phyloP scores from a whole-genome alignment of 352 stramenopile species.

The Pythium brassicae region DNA sequence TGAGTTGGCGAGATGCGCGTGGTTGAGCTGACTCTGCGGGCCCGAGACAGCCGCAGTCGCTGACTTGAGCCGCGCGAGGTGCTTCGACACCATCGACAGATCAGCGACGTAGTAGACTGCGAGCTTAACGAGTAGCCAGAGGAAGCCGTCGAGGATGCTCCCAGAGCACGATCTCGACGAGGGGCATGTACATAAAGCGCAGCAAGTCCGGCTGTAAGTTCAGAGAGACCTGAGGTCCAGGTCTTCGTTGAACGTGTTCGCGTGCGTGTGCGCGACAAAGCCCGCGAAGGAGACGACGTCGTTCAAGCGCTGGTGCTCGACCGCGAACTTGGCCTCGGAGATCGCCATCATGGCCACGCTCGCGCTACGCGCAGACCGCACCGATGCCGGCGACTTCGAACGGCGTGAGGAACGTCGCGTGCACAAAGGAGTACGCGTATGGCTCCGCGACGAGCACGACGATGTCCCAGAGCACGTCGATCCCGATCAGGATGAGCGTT shows the following conservation, averaged over 20 bases:
- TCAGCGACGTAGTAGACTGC: slow-evolving; percentile 1
- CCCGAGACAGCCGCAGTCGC: background rate
- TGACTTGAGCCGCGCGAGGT: background rate
- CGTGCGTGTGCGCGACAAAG: slow-evolving; percentile 14
- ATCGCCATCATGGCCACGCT: slow-evolving; percentile 15
- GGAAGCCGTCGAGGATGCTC: slow-evolving; percentile 10
- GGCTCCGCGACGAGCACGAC: slow-evolving; percentile 28
- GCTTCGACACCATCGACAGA: background rate
- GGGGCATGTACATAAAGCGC: slow-evolving; percentile 12
- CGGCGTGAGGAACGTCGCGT: slow-evolving; percentile 16
- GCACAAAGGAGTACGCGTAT: slow-evolving; percentile 22
- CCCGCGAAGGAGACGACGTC: slow-evolving; percentile 17
- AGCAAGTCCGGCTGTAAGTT: slow-evolving; percentile 11
- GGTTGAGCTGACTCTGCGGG: background rate
- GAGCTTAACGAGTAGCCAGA: slow-evolving; percentile 10
- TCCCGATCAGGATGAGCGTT: slow-evolving; percentile 28
- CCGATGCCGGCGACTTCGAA: slow-evolving; percentile 20
- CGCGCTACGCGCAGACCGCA: slow-evolving; percentile 11
- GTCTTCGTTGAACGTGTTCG: slow-evolving; percentile 24
- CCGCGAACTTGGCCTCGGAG: slow-evolving; percentile 17
- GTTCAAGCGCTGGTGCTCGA: slow-evolving; percentile 25
- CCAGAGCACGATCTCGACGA: slow-evolving; percentile 8
- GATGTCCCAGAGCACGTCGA: slow-evolving; percentile 26
- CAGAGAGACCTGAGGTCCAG: slow-evolving; percentile 11
- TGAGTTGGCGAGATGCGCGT: background rate